Base-by-base conservation (phyloP, 306 rosid genomes). In the Hylodesmum podocarpum region DNA sequence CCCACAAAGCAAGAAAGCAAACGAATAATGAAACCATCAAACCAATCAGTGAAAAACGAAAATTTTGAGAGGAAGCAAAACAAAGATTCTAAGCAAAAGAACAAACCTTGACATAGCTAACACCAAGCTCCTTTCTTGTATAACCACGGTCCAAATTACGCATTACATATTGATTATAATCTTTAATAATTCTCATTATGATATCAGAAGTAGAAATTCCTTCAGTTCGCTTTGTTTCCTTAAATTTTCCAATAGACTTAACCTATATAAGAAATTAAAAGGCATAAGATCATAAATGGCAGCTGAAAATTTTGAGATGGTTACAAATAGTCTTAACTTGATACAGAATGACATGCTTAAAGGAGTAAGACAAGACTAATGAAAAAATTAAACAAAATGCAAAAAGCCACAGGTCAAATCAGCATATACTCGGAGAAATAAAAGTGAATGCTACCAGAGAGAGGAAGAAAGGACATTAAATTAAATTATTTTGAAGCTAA, bases 71-170 rank as follows among this genome's bases (percentile, higher is more conserved):
- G 8, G 19, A 27, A 46, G 61, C 37, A 67, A 74, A 74, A 39
- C 5, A 39, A 50, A 61, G 49, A 66, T 36, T 36, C 29, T 34
- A 25, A 72, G 44, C 65, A 54, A 59, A 59, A 78, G 81, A 76
- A 70, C 93, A 84, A 86, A 83, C 98, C 98, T 92, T 95, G 81
- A 95, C 97, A 58, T 79, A 95, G 91, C 99, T 92, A 77, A 95
- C 97, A 66, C 99, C 99, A 76, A 95, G 97, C 31, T 95, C 99
- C 84, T 88, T 95, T 83, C 99, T 92, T 28, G 97, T 50, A 83
- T 95, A 95, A 41, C 97, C 97, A 85, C 97, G 97, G 72, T 95
- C 97, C 80, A 95, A 83, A 85, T 95, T 95, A 64, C 97, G 96
- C 85, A 95, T 78, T 77, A 95, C 96, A 73, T 95, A 95, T 80